Evolutionary conservation across 805 yeast species (phyloP), one percentile per base, ranked within the genome.

Genomic region (Saccharomycopsis sp.): DNA sequence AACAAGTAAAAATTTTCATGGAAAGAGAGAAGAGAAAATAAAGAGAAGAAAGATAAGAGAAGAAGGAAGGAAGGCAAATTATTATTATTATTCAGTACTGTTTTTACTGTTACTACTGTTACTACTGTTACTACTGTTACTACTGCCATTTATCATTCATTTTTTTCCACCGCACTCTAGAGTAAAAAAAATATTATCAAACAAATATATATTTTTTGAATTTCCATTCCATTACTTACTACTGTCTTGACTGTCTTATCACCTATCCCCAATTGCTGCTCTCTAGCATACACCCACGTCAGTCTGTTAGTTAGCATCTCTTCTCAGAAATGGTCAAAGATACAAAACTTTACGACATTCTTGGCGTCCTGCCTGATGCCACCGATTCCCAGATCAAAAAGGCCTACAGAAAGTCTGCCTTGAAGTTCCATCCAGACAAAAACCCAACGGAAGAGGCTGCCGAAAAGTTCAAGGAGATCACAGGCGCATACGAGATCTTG

Each of bases 391-490:
- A 81, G 62, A 74, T 82, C 59, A 82, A 81, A 61, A 82, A 82
- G 56, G 89, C 88, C 21, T 82, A 82, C 65, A 76, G 89, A 71
- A 73, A 79, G 54, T 73, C 82, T 32, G 94, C 94, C 15, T 69
- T 82, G 55, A 82, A 78, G 55, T 78, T 70, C 62, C 94, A 82
- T 60, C 94, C 94, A 50, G 94, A 82, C 64, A 82, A 82, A 66
- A 77, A 77, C 55, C 77, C 86, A 43, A 69, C 80, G 13, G 87
- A 82, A 40, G 97, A 88, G 61, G 96, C 95, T 12, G 92, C 94
- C 39, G 97, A 89, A 58, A 87, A 84, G 65, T 89, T 89, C 64
- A 89, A 89, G 63, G 95, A 86, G 59, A 72, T 86, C 55, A 78
- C 89, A 3, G 75, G 75, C 46, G 96, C 96, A 5, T 75, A 89